phyloP scores from a whole-genome alignment of 768 basidiomycete species.

The Macrolepiota fuliginosa region DNA sequence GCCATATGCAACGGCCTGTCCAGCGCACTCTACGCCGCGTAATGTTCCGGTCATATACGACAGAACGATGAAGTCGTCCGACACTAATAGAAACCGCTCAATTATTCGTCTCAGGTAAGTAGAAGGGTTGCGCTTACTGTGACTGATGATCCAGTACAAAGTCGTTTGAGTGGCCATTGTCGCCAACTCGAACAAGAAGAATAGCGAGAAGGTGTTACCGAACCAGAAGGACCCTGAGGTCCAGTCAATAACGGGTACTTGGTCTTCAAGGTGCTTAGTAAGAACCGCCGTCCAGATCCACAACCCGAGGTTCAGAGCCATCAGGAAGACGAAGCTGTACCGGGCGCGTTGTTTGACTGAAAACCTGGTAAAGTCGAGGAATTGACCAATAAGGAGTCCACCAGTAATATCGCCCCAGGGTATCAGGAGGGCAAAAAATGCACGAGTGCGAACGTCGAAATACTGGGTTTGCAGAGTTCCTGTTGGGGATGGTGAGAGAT shows the following conservation, averaged over 20 bases:
- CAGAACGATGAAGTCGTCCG: conserved; percentile 29
- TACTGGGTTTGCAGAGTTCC: conserved; percentile 32
- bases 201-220: conserved; percentile 26
- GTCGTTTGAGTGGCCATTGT: conserved; percentile 33
- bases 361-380: conserved; percentile 27
- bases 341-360: conserved; percentile 29
- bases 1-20: conserved; percentile 31
- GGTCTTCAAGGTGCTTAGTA: conserved; percentile 28
- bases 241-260: conserved; percentile 31
- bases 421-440: conserved; percentile 27
- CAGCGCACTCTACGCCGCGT: conserved; percentile 30
- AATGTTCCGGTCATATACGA: conserved; percentile 33
- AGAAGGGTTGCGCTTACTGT: conserved; percentile 19
- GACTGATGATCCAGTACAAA: conserved; percentile 30
- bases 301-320: conserved; percentile 27
- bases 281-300: conserved; percentile 31
- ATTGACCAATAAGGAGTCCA: conserved; percentile 29
- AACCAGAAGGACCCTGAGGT: conserved; percentile 24
- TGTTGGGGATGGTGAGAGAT: background rate
- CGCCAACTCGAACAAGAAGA: conserved; percentile 29
- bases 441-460: conserved; percentile 28
- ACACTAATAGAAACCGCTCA: conserved; percentile 20
- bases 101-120: background rate
- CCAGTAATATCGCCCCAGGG: conserved; percentile 28
- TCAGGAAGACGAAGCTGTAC: conserved; percentile 26